phyloP scores from a whole-genome alignment of 768 basidiomycete species.

The Mycena maculata region DNA sequence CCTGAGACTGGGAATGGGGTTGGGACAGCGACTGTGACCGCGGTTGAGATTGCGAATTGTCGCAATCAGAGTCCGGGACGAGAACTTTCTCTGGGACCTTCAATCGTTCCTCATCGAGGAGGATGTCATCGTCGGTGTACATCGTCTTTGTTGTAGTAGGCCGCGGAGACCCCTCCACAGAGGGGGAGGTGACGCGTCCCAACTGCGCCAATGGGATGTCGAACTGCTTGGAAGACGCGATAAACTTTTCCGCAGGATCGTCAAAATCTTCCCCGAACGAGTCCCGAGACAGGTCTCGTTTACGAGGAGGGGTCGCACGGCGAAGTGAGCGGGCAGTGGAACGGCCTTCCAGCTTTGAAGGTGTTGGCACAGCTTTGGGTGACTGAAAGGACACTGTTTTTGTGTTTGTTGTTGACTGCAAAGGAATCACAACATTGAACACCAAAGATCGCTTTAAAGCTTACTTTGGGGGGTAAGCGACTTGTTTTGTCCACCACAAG shows the following conservation, averaged over 20 bases:
- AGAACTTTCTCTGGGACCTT: conserved; percentile 48
- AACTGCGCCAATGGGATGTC: conserved; percentile 70
- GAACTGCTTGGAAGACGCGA: conserved; percentile 63
- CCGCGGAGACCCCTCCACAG: conserved; percentile 37
- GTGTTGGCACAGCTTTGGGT: conserved; percentile 35
- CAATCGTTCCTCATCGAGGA: not conserved
- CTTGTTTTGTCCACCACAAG: conserved; percentile 42
- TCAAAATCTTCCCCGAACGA: conserved; percentile 69
- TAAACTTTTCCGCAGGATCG: conserved; percentile 58
- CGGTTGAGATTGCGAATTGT: conserved; percentile 47
- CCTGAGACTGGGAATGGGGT: conserved; percentile 26
- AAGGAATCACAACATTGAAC: conserved; percentile 27
- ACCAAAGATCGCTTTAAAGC: conserved; percentile 38
- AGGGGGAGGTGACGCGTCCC: conserved; percentile 44
- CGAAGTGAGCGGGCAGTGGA: conserved; percentile 32
- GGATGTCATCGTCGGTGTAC: not conserved
- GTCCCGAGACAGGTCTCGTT: conserved; percentile 60
- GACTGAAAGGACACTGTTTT: conserved; percentile 50
- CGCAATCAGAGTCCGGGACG: conserved; percentile 66
- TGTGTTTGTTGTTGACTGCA: conserved; percentile 40
- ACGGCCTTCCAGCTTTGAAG: conserved; percentile 30
- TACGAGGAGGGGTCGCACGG: conserved; percentile 32
- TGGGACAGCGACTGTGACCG: conserved; percentile 31
- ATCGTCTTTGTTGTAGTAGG: not conserved
- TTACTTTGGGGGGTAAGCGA: conserved; percentile 43